A percentile compares a stretch with the other conserved stretches of the same genome.
phyloP scores from a whole-genome alignment of 2,329 filamentous ascomycete species.

The Hortaea werneckii region DNA sequence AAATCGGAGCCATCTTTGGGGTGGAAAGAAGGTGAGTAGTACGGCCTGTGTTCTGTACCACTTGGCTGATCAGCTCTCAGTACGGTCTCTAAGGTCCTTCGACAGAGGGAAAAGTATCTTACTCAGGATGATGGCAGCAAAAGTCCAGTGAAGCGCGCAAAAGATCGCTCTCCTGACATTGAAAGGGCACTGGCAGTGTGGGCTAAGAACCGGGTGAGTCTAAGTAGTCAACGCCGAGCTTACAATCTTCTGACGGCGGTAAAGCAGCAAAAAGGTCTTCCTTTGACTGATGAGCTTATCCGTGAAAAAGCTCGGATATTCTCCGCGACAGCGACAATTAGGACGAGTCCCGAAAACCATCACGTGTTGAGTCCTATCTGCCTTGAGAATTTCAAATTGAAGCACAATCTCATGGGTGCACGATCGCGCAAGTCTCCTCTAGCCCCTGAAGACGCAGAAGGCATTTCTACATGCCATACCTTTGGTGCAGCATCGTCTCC shows the following conservation, averaged over 20 bases:
- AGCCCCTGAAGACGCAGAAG: conserved; percentile 57
- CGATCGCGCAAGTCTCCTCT: conserved; percentile 46
- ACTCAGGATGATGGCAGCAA: conserved; percentile 67
- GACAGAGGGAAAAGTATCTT: conserved; percentile 90
- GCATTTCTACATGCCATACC: too few species aligned
- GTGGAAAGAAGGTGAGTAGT: conserved; percentile 82
- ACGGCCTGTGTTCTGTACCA: too few species aligned
- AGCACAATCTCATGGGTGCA: conserved; percentile 54
- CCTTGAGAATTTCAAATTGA: conserved; percentile 94
- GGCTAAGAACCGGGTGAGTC: conserved; percentile 52
- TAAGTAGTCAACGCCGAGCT: too few species aligned
- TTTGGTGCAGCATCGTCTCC: conserved; percentile 43
- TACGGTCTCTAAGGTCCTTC: conserved; percentile 95
- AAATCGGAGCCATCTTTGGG: conserved; percentile 90
- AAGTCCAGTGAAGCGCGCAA: conserved; percentile 71
- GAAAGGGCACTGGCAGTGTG: conserved; percentile 84
- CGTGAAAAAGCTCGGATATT: conserved; percentile 77
- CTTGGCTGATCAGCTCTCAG: conserved; percentile 37
- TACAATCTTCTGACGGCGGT: too few species aligned
- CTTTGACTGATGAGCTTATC: conserved; percentile 73
- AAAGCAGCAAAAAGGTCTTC: conserved; percentile 62
- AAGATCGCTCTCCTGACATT: conserved; percentile 81
- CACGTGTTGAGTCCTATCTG: conserved; percentile 65
- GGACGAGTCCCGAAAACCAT: conserved; percentile 54
- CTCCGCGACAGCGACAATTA: conserved; percentile 44